phyloP scores from a whole-genome alignment of 176 grass and related monocot genomes.

The Neostapfia colusana region DNA sequence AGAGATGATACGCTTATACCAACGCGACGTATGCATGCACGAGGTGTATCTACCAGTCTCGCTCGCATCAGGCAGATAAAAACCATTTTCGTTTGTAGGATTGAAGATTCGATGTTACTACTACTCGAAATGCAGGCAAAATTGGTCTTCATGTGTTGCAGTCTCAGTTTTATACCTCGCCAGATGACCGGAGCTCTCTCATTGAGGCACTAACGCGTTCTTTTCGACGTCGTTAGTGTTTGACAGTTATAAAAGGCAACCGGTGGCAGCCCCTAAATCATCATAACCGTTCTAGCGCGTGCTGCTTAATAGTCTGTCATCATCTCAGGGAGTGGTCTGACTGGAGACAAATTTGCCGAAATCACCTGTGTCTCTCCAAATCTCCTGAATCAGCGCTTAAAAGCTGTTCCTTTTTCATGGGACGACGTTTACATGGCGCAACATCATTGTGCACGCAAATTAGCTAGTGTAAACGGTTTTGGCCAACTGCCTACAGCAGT shows the following conservation, averaged over 20 bases:
- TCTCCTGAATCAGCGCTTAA: slow-evolving; percentile 46
- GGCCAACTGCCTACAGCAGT: not conserved
- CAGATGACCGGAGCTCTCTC: not conserved
- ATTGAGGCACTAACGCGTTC: not conserved
- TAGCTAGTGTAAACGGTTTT: not conserved
- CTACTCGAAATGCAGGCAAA: not conserved
- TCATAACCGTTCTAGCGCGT: slow-evolving; percentile 18
- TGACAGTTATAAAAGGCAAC: not conserved
- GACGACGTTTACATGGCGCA: not conserved
- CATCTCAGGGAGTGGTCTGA: not conserved
- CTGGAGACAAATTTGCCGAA: slow-evolving; percentile 4
- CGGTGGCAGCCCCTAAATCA: not conserved
- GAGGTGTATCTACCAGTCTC: not conserved
- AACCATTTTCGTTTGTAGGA: not conserved
- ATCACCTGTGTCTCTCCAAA: not conserved
- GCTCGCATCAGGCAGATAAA: not conserved
- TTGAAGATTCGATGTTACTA: not conserved
- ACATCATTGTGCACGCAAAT: slow-evolving; percentile 19
- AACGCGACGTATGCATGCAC: not conserved
- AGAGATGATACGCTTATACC: not conserved
- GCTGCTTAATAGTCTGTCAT: not conserved
- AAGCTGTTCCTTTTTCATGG: slow-evolving; percentile 28
- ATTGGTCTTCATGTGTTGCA: not conserved
- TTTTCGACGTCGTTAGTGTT: not conserved
- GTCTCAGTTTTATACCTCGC: not conserved